A percentile compares a stretch with the other conserved stretches of the same genome.
Conservation (phyloP, 2,329 filamentous ascomycete species). For the Fusarium mangiferae region DNA sequence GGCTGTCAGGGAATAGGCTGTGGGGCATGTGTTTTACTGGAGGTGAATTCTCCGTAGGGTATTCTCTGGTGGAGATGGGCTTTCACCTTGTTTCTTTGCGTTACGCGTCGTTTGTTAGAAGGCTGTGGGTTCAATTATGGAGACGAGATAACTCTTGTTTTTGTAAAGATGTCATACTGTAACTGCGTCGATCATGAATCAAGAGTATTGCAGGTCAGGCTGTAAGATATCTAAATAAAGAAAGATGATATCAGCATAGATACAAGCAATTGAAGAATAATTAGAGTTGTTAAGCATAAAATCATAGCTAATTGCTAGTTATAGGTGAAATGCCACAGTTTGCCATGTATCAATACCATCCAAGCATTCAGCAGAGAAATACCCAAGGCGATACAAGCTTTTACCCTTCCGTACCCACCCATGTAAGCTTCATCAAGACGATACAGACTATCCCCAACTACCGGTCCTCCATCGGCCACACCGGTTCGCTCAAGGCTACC, state of each 20-base stretch:
- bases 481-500: constrained; percentile 2
- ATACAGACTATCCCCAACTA: constrained; percentile 9
- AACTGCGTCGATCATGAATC: neutral
- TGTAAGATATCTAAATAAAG: neutral
- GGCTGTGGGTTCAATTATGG: constrained; percentile 19
- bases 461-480: neutral
- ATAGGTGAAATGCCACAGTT: neutral
- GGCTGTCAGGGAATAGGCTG: constrained; percentile 13
- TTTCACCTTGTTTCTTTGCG: neutral
- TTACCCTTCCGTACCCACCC: neutral
- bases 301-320: no score
- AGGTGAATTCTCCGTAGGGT: neutral
- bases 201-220: neutral
- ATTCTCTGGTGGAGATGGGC: neutral
- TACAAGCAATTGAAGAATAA: neutral
- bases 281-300: constrained; percentile 1
- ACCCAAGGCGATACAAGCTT: constrained; percentile 25
- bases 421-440: constrained; percentile 15
- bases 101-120: constrained; percentile 28
- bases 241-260: neutral
- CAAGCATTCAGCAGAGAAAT: constrained; percentile 17
- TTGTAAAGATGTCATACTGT: neutral
- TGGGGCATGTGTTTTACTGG: constrained; percentile 18
- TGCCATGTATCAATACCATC: neutral
- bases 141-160: neutral